phyloP scores from a whole-genome alignment of 768 basidiomycete genomes.

The Suillus variegatus region DNA sequence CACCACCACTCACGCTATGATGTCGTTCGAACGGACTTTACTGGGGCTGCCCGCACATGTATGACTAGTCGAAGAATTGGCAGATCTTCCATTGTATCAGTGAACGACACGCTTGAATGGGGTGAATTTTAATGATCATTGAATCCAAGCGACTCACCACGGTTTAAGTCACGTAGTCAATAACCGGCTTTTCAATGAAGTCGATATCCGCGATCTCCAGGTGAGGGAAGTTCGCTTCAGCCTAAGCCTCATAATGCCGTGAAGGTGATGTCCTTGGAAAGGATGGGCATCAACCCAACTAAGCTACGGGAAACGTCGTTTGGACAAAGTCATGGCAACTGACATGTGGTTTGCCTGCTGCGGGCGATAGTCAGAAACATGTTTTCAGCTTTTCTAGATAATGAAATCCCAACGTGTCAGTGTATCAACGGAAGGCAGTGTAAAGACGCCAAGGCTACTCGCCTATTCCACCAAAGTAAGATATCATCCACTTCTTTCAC shows the following conservation, averaged over 20 bases:
- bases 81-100: too few relatives aligned
- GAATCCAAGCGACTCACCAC: conserved; percentile 70
- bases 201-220: too few relatives aligned
- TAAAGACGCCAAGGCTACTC: neutral
- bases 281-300: neutral
- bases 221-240: conserved; percentile 48
- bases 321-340: neutral
- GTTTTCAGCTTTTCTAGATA: neutral
- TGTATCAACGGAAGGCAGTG: neutral
- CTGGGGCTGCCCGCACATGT: too few relatives aligned
- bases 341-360: neutral
- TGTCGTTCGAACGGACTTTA: too few relatives aligned
- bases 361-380: neutral
- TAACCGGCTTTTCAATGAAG: conserved; percentile 78
- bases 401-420: neutral
- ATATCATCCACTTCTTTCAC: neutral
- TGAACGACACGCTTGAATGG: too few relatives aligned
- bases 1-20: too few relatives aligned
- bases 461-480: neutral
- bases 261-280: too few relatives aligned
- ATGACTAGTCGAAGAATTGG: too few relatives aligned
- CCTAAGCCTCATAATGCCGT: too few relatives aligned
- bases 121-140: conserved; percentile 36
- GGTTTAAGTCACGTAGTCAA: too few relatives aligned
- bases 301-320: neutral